These are phyloP conservation scores for Cruciata laevipes DNA, from an alignment of 257 asterid species.

Conservation along the genomic window DNA sequence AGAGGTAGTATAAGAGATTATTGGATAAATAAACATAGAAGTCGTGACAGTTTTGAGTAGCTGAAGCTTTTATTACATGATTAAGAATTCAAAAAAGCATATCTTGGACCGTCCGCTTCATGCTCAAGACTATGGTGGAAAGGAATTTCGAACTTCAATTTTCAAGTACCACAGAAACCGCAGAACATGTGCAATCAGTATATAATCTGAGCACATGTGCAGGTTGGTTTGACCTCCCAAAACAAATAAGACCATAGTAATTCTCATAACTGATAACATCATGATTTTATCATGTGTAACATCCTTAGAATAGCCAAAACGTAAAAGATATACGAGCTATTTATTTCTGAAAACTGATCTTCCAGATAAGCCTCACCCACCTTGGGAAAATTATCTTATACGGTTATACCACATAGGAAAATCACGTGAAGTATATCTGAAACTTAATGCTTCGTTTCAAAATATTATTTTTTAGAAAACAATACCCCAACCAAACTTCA, in stretches of 20 bases:
- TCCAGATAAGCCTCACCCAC: neutral
- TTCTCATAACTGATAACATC: neutral
- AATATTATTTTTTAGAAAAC: neutral
- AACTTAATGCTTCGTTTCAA: neutral
- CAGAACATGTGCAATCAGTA: no score
- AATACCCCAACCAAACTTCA: neutral
- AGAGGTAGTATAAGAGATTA: slow-evolving; percentile 1
- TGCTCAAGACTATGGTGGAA: neutral
- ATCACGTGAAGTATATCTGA: neutral
- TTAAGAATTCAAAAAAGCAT: neutral
- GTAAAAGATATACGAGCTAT: neutral
- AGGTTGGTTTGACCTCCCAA: neutral
- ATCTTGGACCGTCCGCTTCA: neutral
- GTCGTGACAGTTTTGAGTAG: neutral
- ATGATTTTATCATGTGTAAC: neutral
- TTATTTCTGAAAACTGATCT: no score
- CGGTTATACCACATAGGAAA: neutral
- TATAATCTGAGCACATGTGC: neutral
- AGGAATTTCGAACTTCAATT: neutral
- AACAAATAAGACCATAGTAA: neutral
- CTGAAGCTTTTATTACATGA: neutral
- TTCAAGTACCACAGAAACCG: neutral
- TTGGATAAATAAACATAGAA: neutral
- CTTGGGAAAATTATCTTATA: neutral
- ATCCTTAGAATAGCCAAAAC: neutral